These are phyloP conservation scores for Saccharomyces eubayanus DNA, from an alignment of 805 yeast species.

Conservation along the genomic window DNA sequence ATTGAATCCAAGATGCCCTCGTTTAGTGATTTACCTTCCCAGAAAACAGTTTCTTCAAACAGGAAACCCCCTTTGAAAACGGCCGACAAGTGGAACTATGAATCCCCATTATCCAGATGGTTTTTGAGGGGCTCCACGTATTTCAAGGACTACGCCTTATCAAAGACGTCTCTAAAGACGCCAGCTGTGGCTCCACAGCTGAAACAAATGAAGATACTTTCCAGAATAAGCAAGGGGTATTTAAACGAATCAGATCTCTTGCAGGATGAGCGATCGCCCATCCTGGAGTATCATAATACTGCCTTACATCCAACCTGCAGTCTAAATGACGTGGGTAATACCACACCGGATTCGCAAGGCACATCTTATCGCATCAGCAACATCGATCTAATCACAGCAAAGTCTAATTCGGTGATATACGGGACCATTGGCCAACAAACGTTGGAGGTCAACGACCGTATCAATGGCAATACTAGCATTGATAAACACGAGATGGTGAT, in stretches of 20 bases:
- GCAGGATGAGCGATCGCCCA: slow-evolving; percentile 21
- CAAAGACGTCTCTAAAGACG: slow-evolving; percentile 7
- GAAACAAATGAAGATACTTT: slow-evolving; percentile 21
- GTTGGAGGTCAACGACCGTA: slow-evolving; percentile 1
- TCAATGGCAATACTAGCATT: neutral
- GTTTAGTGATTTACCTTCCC: neutral
- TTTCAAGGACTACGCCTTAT: slow-evolving; percentile 10
- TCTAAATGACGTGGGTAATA: neutral
- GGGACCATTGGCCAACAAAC: slow-evolving; percentile 10
- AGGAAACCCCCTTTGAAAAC: neutral
- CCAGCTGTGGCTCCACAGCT: slow-evolving; percentile 18
- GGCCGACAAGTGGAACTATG: slow-evolving; percentile 23
- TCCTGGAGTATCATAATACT: slow-evolving; percentile 6
- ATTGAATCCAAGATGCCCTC: slow-evolving; percentile 17
- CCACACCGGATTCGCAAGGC: neutral
- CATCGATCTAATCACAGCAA: neutral
- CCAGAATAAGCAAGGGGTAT: slow-evolving; percentile 15
- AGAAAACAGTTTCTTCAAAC: neutral
- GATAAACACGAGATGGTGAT: slow-evolving; percentile 1
- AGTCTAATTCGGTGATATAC: slow-evolving; percentile 7
- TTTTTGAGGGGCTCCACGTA: slow-evolving; percentile 26
- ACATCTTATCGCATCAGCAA: neutral
- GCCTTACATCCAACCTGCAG: neutral
- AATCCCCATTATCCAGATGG: slow-evolving; percentile 31
- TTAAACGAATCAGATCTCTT: slow-evolving; percentile 4